Conservation (phyloP, 345 rosid species). For the Rhizophora apiculata region DNA sequence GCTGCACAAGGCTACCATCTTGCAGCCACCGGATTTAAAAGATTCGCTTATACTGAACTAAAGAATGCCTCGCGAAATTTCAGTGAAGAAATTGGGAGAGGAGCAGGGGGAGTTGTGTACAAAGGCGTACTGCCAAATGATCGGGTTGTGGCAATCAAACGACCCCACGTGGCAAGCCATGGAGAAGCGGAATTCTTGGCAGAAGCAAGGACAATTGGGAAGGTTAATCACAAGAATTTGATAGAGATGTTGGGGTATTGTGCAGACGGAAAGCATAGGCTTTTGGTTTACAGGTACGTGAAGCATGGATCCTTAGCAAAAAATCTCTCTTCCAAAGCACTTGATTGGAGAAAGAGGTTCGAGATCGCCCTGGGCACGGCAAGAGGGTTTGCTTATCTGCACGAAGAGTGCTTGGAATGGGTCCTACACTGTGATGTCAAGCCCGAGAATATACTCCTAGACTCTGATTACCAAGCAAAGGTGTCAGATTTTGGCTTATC, state of each 20-base stretch:
- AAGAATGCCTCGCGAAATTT: constrained; percentile 19
- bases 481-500: constrained; percentile 1
- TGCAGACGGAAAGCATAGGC: constrained; percentile 23
- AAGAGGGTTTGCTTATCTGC: constrained; percentile 4
- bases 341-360: neutral
- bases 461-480: neutral
- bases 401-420: constrained; percentile 10
- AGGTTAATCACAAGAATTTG: constrained; percentile 31
- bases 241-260: constrained; percentile 32
- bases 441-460: constrained; percentile 5
- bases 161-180: constrained; percentile 14
- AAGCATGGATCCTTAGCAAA: neutral
- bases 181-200: constrained; percentile 33
- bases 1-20: constrained; percentile 8
- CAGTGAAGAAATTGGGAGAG: constrained; percentile 26
- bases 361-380: constrained; percentile 5
- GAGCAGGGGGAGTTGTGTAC: constrained; percentile 23
- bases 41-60: constrained; percentile 20
- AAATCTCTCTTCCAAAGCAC: neutral
- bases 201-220: constrained; percentile 33
- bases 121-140: constrained; percentile 19
- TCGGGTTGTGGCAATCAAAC: constrained; percentile 21
- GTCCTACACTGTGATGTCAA: constrained; percentile 2
- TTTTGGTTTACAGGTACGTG: constrained; percentile 8
- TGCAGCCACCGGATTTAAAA: constrained; percentile 22